Evolutionary conservation across 2,329 filamentous ascomycete genomes (phyloP), one percentile per base, ranked within the genome.

Genomic region (Raffaelea deltoideospora): DNA sequence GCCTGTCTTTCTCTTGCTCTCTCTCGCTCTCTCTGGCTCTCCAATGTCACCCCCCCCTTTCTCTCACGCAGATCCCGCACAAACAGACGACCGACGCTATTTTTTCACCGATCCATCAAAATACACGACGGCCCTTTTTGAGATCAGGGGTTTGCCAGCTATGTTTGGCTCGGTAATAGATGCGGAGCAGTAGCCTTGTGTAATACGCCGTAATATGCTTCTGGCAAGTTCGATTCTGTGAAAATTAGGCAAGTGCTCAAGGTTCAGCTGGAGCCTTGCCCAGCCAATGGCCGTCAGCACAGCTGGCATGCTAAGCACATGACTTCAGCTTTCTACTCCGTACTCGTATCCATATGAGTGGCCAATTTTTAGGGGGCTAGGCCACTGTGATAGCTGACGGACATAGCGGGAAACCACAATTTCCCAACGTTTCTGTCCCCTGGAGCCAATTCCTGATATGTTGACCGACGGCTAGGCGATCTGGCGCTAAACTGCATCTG

Each of bases 401-500:
- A n/a, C n/a, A n/a, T n/a, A n/a, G n/a, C n/a, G n/a, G n/a, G n/a
- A n/a, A n/a, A n/a, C n/a, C n/a, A n/a, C n/a, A n/a, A n/a, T n/a
- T n/a, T 8, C 28, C 7, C 21, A 5, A 10, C 31, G 11, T 19
- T 15, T n/a, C 19, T 24, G 10, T 10, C 23, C 37, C 35, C 38
- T 38, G 28, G 30, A 10, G 26, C n/a, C 17, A 29, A 27, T 40
- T 21, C 41, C 41, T 36, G 22, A 38, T 41, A 21, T 36, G 41
- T 24, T 42, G 41, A 45, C 43, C 43, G 43, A 45, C 37, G 11
- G 15, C 15, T 14, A 3, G 28, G 21, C 26, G 39, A 39, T 41
- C 31, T 7, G 30, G 24, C 43, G 47, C 55, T 57, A 58, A 51
- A 30, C 54, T 45, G 24, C 19, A 50, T 52, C 49, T 47, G 55